phyloP scores from a whole-genome alignment of 2,329 filamentous ascomycete genomes.

The Apiospora kogelbergensis region DNA sequence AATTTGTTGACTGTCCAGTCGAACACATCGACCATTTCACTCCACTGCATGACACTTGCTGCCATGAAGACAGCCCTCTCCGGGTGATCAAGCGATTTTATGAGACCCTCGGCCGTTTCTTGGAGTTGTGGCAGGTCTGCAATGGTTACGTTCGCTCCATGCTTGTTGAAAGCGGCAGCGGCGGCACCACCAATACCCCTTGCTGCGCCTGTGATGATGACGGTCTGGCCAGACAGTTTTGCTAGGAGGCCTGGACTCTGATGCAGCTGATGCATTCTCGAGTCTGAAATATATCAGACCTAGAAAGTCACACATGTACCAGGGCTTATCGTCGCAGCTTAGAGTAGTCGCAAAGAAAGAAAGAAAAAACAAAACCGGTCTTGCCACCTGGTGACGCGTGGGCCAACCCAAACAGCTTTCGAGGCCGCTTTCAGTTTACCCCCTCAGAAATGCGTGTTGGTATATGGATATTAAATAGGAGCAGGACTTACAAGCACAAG shows the following conservation, averaged over 20 bases:
- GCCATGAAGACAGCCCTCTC: slow-evolving; percentile 34
- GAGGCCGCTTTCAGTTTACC: too few relatives aligned
- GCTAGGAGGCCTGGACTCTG: slow-evolving; percentile 10
- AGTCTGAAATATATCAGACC: too few relatives aligned
- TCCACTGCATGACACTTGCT: slow-evolving; percentile 37
- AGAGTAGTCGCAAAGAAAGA: neutral
- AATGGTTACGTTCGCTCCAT: slow-evolving; percentile 39
- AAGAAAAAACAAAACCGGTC: too few relatives aligned
- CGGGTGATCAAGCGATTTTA: slow-evolving; percentile 26
- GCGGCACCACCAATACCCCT: slow-evolving; percentile 41
- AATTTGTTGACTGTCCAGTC: slow-evolving; percentile 30
- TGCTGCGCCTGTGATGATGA: slow-evolving; percentile 40
- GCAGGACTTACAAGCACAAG: neutral
- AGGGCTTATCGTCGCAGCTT: neutral
- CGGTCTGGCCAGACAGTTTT: slow-evolving; percentile 29
- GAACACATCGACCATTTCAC: slow-evolving; percentile 34
- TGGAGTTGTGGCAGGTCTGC: slow-evolving; percentile 31
- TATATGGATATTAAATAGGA: too few relatives aligned
- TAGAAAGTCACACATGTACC: neutral
- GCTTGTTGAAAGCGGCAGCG: slow-evolving; percentile 33
- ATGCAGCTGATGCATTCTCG: neutral
- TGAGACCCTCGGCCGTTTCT: slow-evolving; percentile 28
- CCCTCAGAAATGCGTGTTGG: too few relatives aligned
- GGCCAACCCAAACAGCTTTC: too few relatives aligned
- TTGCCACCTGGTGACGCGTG: too few relatives aligned